Percentiles rank a stretch among this genome's conserved stretches.
These are phyloP conservation scores for Dipodascus albidus DNA, from an alignment of 805 yeast genomes.

Conservation along the genomic window DNA sequence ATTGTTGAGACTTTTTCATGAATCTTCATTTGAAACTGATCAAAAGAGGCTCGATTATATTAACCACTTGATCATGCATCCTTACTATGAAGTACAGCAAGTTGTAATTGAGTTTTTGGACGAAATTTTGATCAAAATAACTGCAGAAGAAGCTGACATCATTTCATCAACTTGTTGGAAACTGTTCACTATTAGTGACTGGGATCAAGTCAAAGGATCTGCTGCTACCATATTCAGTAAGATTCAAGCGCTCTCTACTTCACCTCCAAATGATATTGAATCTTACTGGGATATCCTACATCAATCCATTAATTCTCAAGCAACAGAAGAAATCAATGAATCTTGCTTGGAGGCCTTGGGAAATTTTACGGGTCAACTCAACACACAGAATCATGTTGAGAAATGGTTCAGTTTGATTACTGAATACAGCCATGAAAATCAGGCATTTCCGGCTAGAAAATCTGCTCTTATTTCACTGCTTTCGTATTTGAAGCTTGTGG, in stretches of 20 bases:
- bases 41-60: not conserved
- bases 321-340: slow-evolving; percentile 37
- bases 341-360: slow-evolving; percentile 45
- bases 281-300: slow-evolving; percentile 23
- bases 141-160: too few species aligned
- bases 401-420: slow-evolving; percentile 23
- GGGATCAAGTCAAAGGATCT: slow-evolving; percentile 19
- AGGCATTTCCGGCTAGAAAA: slow-evolving; percentile 35
- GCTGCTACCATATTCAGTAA: slow-evolving; percentile 16
- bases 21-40: not conserved
- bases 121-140: not conserved
- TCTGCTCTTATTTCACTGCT: slow-evolving; percentile 35
- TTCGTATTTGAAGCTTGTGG: slow-evolving; percentile 20
- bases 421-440: slow-evolving; percentile 30
- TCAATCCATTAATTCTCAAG: slow-evolving; percentile 20
- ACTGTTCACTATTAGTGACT: slow-evolving; percentile 10
- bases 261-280: slow-evolving; percentile 16
- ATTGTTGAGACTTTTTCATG: not conserved
- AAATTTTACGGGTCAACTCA: slow-evolving; percentile 22
- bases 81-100: slow-evolving; percentile 16
- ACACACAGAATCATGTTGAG: slow-evolving; percentile 11
- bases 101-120: slow-evolving; percentile 9
- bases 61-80: slow-evolving; percentile 9
- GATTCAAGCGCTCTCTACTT: slow-evolving; percentile 8
- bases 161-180: slow-evolving; percentile 9